Base-by-base conservation (phyloP, 176 grass and related monocot genomes). In the Triticum timopheevii region DNA sequence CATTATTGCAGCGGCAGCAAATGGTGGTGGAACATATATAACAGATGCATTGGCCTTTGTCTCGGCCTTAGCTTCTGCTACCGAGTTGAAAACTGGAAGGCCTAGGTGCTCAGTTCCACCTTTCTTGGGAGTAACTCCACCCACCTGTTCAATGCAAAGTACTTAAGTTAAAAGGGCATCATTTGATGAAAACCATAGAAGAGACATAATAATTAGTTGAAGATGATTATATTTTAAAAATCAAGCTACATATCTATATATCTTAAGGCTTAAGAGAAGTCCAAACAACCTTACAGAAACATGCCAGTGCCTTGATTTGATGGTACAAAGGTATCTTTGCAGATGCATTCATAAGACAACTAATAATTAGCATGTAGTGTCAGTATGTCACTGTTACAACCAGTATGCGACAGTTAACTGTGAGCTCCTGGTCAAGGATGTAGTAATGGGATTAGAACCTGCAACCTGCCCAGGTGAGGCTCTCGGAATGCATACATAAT, bases 51-150 rank as follows among this genome's bases (percentile, higher is more conserved):
- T 99, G 11, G 97, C 97, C 78, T 99, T 99, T 54, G 92, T 94
- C 89, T 99, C 97, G n/a, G 87, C 94, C 80, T 99, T 99, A 81
- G 97, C 97, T 80, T 99, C 97, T 61, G 90, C 97, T 67, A 99
- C 97, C 0, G 87, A 70, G 77, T 99, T 97, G 81, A 99, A 99
- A 34, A 99, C 97, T 10, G 97, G 94, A 74, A 96, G 82, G 73
- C 97, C 94, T 45, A 99, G 88, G 86, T 99, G 97, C 86, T 99
- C 97, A 9, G 97, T 99, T 64, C 97, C 97, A 78, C 97, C 97
- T 93, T 99, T 99, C 92, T 96, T 94, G 58, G 97, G 97, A 68
- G 94, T 99, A 58, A 99, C 97, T 85, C 97, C 97, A 85, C 94
- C 97, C 10, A 96, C 93, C 96, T 98, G 61, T 78, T 66, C 28